Evolutionary conservation across 768 basidiomycete species (phyloP).

Genomic region (Gloeophyllum trabeum): DNA sequence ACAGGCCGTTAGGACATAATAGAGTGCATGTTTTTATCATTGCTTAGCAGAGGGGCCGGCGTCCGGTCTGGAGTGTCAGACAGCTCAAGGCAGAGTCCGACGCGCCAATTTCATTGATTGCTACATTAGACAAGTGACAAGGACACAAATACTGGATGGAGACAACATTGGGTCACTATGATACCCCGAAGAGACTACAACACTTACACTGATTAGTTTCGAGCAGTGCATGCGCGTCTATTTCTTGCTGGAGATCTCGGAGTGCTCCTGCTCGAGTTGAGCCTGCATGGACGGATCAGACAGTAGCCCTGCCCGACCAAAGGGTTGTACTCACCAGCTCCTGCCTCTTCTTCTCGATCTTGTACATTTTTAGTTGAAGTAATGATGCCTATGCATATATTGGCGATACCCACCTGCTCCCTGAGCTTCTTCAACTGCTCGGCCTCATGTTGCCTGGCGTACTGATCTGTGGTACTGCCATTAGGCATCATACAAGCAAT

Average conservation of each 20-base stretch:
- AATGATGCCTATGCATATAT: too few species aligned
- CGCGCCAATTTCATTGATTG: not conserved
- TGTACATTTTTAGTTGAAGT: not conserved
- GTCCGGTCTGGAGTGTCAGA: not conserved
- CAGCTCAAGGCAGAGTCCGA: not conserved
- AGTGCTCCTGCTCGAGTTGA: not conserved
- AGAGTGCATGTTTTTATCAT: not conserved
- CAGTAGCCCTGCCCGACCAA: not conserved
- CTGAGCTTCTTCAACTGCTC: constrained; percentile 49
- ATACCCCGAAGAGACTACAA: too few species aligned
- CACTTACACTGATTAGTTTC: too few species aligned
- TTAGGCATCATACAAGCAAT: constrained; percentile 4
- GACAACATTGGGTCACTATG: too few species aligned
- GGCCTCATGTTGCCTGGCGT: constrained; percentile 44
- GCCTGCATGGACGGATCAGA: not conserved
- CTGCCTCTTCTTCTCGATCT: not conserved
- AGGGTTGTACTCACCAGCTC: not conserved
- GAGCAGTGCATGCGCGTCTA: not conserved
- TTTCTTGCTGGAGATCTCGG: not conserved
- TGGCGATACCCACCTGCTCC: constrained; percentile 30
- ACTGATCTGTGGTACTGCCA: constrained; percentile 38
- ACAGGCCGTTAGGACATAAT: not conserved
- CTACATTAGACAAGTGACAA: too few species aligned
- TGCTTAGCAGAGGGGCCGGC: not conserved
- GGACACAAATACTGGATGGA: too few species aligned